Conservation (phyloP, 2,329 filamentous ascomycete genomes). For the Podosphaera xanthii region DNA sequence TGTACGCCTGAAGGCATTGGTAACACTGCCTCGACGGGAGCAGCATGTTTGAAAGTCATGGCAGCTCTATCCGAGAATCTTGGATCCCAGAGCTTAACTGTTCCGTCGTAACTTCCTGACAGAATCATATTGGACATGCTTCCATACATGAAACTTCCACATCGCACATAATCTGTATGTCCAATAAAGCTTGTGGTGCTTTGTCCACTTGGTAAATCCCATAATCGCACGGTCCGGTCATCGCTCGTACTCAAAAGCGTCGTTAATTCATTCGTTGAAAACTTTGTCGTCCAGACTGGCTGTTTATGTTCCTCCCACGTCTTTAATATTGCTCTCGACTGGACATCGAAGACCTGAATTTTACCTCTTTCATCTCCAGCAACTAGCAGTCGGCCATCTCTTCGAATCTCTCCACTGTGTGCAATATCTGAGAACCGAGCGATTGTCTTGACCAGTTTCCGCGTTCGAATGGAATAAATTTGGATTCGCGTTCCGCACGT, state of each 20-base stretch:
- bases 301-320: conserved; percentile 91
- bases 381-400: conserved; percentile 71
- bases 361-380: conserved; percentile 80
- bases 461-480: conserved; percentile 76
- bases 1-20: conserved; percentile 72
- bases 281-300: conserved; percentile 77
- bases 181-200: conserved; percentile 61
- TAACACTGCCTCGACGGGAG: conserved; percentile 70
- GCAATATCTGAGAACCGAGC: conserved; percentile 83
- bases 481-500: conserved; percentile 88
- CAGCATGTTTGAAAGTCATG: conserved; percentile 89
- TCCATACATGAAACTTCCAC: conserved; percentile 63
- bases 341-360: conserved; percentile 88
- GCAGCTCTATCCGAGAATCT: conserved; percentile 46
- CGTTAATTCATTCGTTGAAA: conserved; percentile 75
- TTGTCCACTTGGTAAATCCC: conserved; percentile 70
- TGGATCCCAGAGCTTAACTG: conserved; percentile 83
- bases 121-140: conserved; percentile 48
- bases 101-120: conserved; percentile 85
- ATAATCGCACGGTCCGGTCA: conserved; percentile 76
- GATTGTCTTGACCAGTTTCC: conserved; percentile 83
- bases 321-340: conserved; percentile 73
- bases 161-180: conserved; percentile 80
- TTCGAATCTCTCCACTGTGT: conserved; percentile 68
- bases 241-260: conserved; percentile 75